phyloP scores from a whole-genome alignment of 345 rosid genomes.

The Cochlearia excelsa region DNA sequence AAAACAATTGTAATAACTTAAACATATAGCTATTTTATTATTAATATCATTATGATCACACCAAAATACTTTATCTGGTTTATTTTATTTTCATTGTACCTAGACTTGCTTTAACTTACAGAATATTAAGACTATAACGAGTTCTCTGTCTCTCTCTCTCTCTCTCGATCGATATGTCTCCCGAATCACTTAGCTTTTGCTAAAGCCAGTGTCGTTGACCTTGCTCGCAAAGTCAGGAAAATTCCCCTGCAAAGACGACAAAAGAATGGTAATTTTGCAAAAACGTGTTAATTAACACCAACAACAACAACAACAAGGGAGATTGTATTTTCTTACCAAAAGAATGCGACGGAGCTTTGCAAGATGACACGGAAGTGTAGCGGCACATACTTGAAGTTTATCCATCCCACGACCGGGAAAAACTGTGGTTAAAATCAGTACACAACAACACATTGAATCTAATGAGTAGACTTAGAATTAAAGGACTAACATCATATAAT shows the following conservation, averaged over 20 bases:
- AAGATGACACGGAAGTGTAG: constrained; percentile 84
- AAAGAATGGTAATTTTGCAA: not conserved
- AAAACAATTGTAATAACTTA: too few relatives aligned
- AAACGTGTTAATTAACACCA: not conserved
- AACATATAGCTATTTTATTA: too few relatives aligned
- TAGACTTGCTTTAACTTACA: constrained; percentile 17
- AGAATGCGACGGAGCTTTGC: constrained; percentile 59
- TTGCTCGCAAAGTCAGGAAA: constrained; percentile 76
- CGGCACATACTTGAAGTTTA: constrained; percentile 84
- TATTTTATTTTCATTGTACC: too few relatives aligned
- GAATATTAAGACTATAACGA: constrained; percentile 9
- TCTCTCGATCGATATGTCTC: too few relatives aligned
- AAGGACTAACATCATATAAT: too few relatives aligned
- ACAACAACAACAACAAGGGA: too few relatives aligned
- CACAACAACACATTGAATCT: not conserved
- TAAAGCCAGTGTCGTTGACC: constrained; percentile 51
- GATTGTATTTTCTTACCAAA: constrained; percentile 50
- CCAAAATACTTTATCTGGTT: too few relatives aligned
- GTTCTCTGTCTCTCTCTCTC: not conserved
- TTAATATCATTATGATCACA: too few relatives aligned
- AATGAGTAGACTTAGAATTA: not conserved
- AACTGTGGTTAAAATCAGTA: constrained; percentile 45
- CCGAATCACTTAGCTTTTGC: constrained; percentile 41
- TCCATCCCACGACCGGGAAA: constrained; percentile 87
- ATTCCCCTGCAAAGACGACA: constrained; percentile 65